Evolutionary conservation across 2,329 filamentous ascomycete genomes (phyloP).

Genomic region (Aspergillus pseudonomiae): DNA sequence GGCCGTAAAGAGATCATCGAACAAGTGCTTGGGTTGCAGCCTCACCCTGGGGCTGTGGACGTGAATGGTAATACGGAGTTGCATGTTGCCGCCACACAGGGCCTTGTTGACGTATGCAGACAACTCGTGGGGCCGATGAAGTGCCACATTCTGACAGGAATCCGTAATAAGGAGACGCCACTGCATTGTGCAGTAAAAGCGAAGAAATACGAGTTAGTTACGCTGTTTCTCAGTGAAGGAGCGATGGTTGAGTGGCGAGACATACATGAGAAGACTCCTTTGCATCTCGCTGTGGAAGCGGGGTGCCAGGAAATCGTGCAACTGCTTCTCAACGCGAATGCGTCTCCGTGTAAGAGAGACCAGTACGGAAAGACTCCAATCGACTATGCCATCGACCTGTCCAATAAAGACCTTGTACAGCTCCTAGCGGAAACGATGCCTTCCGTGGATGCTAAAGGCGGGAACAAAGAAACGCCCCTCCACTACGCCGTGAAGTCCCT

Average conservation of each 20-base stretch:
- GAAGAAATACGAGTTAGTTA: neutral
- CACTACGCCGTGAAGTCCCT: slow-evolving; percentile 6
- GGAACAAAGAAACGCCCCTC: slow-evolving; percentile 1
- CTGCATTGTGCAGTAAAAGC: neutral
- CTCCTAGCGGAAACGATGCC: neutral
- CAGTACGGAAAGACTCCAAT: neutral
- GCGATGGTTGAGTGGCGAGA: neutral
- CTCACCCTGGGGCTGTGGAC: neutral
- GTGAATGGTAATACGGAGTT: slow-evolving; percentile 1
- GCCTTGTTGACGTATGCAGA: neutral
- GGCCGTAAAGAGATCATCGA: neutral
- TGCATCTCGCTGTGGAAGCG: slow-evolving; percentile 1
- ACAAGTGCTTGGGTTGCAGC: neutral
- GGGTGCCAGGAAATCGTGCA: neutral
- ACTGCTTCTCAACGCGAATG: neutral
- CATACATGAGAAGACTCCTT: neutral
- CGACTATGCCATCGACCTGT: neutral
- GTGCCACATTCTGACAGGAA: neutral
- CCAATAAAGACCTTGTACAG: neutral
- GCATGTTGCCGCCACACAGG: neutral
- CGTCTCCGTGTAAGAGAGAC: neutral
- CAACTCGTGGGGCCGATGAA: neutral
- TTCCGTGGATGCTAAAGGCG: neutral
- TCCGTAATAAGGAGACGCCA: slow-evolving; percentile 3
- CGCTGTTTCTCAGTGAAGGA: neutral